A percentile compares a stretch with the other conserved stretches of the same genome.
phyloP scores from a whole-genome alignment of 108 stramenopile genomes.

The Phaeodactylum tricornutum region DNA sequence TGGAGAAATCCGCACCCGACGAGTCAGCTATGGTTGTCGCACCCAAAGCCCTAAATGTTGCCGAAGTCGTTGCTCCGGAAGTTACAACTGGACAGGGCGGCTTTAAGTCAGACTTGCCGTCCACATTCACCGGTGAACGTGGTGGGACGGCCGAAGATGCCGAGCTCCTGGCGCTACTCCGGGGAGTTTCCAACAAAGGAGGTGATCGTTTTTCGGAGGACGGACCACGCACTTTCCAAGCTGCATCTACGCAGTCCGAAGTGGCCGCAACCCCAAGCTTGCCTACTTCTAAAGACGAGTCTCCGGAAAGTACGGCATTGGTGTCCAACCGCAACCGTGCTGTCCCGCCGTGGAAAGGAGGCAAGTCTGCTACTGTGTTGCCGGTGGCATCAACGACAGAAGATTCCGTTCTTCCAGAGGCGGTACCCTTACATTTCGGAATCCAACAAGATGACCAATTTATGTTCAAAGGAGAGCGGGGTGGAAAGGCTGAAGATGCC shows the following conservation, averaged over 20 bases:
- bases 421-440: too few relatives aligned
- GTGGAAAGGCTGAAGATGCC: constrained; percentile 66
- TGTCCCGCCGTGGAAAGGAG: constrained; percentile 21
- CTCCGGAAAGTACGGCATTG: too few relatives aligned
- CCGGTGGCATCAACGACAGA: too few relatives aligned
- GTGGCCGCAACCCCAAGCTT: too few relatives aligned
- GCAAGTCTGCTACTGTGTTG: constrained; percentile 3
- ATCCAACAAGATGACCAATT: neutral
- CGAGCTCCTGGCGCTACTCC: constrained; percentile 54
- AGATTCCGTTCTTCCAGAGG: too few relatives aligned
- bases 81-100: constrained; percentile 13
- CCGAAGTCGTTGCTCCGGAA: neutral
- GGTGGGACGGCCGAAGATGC: constrained; percentile 62
- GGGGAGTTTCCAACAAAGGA: constrained; percentile 49
- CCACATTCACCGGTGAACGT: constrained; percentile 26
- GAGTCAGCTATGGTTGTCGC: too few relatives aligned
- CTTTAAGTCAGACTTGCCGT: constrained; percentile 1
- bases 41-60: neutral
- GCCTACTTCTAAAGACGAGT: too few relatives aligned
- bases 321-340: too few relatives aligned
- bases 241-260: too few relatives aligned
- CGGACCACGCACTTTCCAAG: too few relatives aligned
- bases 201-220: constrained; percentile 39
- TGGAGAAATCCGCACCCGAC: too few relatives aligned
- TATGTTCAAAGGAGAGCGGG: constrained; percentile 55